Percentiles rank a stretch among this genome's conserved stretches.
Evolutionary conservation across 2,329 filamentous ascomycete species (phyloP).

Genomic region (Colletotrichum sp.): DNA sequence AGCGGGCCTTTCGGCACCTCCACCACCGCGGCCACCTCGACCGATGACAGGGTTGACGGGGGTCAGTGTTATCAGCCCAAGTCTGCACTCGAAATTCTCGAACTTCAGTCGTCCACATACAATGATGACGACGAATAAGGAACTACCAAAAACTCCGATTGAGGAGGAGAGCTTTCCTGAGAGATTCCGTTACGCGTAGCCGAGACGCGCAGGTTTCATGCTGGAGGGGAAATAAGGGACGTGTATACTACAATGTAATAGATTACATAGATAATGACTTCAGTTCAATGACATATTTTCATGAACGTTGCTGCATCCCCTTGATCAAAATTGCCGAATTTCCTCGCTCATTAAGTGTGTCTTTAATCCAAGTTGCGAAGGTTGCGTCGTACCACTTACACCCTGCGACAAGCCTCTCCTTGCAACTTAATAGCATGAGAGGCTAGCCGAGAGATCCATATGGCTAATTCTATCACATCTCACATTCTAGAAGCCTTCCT

Average conservation of each 20-base stretch:
- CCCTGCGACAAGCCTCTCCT: not conserved
- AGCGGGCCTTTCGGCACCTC: not conserved
- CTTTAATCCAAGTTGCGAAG: accelerated
- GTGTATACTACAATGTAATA: not conserved
- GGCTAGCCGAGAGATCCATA: not conserved
- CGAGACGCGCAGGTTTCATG: not conserved
- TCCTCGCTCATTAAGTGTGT: accelerated
- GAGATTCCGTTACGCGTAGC: not conserved
- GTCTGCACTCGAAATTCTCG: not conserved
- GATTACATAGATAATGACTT: not conserved
- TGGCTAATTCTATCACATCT: not conserved
- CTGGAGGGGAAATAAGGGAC: not conserved
- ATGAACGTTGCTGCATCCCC: accelerated
- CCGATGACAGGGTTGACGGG: not conserved
- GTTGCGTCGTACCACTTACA: not conserved
- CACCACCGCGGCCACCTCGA: not conserved
- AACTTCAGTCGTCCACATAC: not conserved
- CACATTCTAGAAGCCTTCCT: not conserved
- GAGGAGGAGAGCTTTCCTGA: not conserved
- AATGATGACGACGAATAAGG: not conserved
- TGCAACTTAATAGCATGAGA: not conserved
- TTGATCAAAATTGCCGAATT: too few relatives aligned
- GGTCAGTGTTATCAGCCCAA: not conserved
- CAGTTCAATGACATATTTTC: not conserved
- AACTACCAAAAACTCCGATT: not conserved